Evolutionary conservation across 2,329 filamentous ascomycete species (phyloP), one percentile per base, ranked within the genome.

Genomic region (Aspergillus arachidicola): DNA sequence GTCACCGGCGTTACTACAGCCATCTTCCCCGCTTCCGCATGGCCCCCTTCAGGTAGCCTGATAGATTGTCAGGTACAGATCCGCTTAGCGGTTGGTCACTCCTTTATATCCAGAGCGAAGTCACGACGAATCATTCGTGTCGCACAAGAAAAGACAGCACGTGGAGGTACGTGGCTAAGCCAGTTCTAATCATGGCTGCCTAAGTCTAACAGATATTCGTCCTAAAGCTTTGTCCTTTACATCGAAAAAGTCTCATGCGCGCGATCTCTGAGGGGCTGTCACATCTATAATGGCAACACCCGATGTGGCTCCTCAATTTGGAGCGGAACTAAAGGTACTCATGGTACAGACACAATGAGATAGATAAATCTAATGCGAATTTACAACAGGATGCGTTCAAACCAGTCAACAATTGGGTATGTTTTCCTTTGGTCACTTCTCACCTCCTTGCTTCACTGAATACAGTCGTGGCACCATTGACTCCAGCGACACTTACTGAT

Each of bases 301-400:
- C 79, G 93, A 96, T 72, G 87, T 86, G 76, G 85, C 89, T 82
- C 92, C 92, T 75, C 91, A 92, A 72, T 97, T 99, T 80, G 95
- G 95, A 81, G 88, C 91, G 63, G 94, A 97, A 84, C 86, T 98
- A 78, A 98, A 96, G 91, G 93, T 94, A 82, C 23, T 46, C 48
- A 1, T 26, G 34, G 28, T 7, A 4, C 32, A n/a, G 36, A 36
- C 6, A 23, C 14, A 10, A 45, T 23, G 30, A 6, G 19, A 32
- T 12, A 21, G 21, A 7, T 30, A 11, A 6, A 34, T 32, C 28
- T 51, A 51, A 51, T 12, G 19, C 19, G 28, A n/a, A 1, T 51
- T 1, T 32, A 51, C 30, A 46, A 63, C 75, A 97, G 93, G 95
- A 99, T 88, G 92, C 91, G 75, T 99, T 97, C 85, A 97, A 96